Conservation (phyloP, 1,139 yeast species). For the Saccharomyces hybrid region DNA sequence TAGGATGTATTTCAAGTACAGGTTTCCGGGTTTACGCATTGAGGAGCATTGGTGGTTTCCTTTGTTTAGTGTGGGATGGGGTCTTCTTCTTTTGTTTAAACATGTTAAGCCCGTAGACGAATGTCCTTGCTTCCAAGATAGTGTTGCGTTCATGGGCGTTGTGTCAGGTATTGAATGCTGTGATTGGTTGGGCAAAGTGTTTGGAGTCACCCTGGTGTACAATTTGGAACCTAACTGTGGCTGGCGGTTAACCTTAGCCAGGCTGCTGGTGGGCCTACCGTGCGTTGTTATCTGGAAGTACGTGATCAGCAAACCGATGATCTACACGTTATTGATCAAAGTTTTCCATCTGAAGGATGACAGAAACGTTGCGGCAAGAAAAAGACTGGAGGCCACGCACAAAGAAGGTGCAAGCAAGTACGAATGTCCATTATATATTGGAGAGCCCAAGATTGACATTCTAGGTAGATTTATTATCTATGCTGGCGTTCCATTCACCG, state of each 20-base stretch:
- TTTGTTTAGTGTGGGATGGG: conserved; percentile 36
- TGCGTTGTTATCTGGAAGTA: conserved; percentile 27
- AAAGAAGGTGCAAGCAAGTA: not conserved
- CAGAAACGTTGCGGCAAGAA: conserved; percentile 11
- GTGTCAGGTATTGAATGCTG: conserved; percentile 50
- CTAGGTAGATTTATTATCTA: conserved; percentile 28
- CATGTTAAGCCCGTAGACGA: conserved; percentile 87
- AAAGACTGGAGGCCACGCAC: conserved; percentile 7
- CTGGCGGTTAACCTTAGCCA: conserved; percentile 6
- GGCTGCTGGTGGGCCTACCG: conserved; percentile 24
- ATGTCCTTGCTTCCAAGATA: conserved; percentile 95
- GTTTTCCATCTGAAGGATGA: conserved; percentile 21
- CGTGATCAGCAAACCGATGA: conserved; percentile 20
- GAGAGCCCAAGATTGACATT: conserved; percentile 24
- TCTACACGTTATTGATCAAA: conserved; percentile 14
- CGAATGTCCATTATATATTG: conserved; percentile 22
- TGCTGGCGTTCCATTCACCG: conserved; percentile 28
- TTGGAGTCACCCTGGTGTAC: conserved; percentile 7
- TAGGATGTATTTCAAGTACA: conserved; percentile 30
- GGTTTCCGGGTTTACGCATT: conserved; percentile 10
- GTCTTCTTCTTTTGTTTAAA: conserved; percentile 47
- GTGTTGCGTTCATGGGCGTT: conserved; percentile 90
- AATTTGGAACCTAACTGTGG: conserved; percentile 10
- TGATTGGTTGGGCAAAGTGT: conserved; percentile 20
- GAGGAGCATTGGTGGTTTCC: conserved; percentile 35